These are phyloP conservation scores for Xylaria multiplex DNA, from an alignment of 2,329 filamentous ascomycete species.

Conservation along the genomic window DNA sequence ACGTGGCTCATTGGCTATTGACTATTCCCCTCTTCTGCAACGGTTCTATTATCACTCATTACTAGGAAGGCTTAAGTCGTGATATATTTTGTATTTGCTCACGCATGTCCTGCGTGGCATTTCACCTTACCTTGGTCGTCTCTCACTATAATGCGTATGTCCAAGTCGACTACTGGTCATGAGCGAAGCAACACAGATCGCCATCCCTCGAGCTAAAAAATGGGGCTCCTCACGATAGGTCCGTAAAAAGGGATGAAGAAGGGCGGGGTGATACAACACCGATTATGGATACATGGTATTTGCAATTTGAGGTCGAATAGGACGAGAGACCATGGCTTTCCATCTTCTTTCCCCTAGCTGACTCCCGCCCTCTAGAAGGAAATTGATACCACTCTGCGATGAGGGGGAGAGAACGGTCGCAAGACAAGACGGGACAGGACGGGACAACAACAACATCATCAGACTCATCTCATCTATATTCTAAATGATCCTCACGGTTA, in stretches of 20 bases:
- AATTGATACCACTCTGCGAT: neutral
- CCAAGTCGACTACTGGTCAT: neutral
- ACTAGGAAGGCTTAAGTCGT: no score
- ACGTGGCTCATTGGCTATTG: conserved; percentile 3
- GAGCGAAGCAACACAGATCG: conserved; percentile 8
- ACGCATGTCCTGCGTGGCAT: neutral
- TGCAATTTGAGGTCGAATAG: no score
- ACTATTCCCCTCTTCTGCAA: neutral
- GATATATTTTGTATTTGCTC: no score
- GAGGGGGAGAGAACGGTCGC: neutral
- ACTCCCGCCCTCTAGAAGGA: no score
- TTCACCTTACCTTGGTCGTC: neutral
- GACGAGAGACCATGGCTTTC: neutral
- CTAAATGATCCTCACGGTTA: no score
- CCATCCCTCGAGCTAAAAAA: conserved; percentile 5
- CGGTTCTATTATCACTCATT: neutral
- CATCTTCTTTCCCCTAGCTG: neutral
- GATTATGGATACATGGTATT: no score
- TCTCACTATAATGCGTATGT: neutral
- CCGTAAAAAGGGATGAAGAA: conserved; percentile 1
- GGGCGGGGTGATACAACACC: neutral
- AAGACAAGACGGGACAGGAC: neutral
- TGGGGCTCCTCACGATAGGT: neutral
- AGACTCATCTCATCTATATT: conserved; percentile 12
- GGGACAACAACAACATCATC: neutral